phyloP scores from a whole-genome alignment of 306 rosid species.

The Vigna nakashimae region DNA sequence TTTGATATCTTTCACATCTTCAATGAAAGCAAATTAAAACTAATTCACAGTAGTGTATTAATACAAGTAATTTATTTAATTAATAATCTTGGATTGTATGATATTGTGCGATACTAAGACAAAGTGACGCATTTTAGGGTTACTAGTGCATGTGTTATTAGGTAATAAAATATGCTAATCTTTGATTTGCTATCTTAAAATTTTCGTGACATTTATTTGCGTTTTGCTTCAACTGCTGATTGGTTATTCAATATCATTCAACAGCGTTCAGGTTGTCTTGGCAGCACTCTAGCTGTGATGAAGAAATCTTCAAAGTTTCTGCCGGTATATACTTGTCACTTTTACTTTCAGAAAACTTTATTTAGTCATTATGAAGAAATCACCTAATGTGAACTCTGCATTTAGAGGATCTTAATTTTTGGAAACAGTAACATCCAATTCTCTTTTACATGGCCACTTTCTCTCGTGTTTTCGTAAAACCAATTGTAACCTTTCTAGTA shows the following conservation, averaged over 20 bases:
- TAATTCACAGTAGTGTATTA: constrained; percentile 12
- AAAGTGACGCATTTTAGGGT: not conserved
- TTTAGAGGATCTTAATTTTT: constrained; percentile 25
- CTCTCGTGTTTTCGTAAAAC: constrained; percentile 19
- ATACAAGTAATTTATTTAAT: constrained; percentile 34
- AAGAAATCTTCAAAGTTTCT: constrained; percentile 90
- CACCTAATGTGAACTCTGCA: constrained; percentile 10
- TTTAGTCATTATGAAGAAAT: constrained; percentile 17
- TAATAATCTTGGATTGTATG: not conserved
- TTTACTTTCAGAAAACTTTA: constrained; percentile 24
- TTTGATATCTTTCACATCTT: constrained; percentile 40
- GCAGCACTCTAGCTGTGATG: constrained; percentile 93
- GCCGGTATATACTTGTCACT: constrained; percentile 70
- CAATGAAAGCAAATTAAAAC: constrained; percentile 40
- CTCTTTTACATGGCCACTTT: constrained; percentile 31
- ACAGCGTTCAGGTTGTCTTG: constrained; percentile 98
- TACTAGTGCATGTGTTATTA: constrained; percentile 2
- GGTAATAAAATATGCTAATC: constrained; percentile 9
- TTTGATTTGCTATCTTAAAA: constrained; percentile 28
- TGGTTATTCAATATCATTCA: constrained; percentile 35
- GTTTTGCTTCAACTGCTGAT: constrained; percentile 43
- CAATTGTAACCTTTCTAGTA: constrained; percentile 24
- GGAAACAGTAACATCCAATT: constrained; percentile 17
- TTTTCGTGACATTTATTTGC: constrained; percentile 24
- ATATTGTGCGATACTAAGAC: constrained; percentile 1